These are phyloP conservation scores for Trichoderma sp. DNA, from an alignment of 2,329 filamentous ascomycete genomes.

Conservation along the genomic window DNA sequence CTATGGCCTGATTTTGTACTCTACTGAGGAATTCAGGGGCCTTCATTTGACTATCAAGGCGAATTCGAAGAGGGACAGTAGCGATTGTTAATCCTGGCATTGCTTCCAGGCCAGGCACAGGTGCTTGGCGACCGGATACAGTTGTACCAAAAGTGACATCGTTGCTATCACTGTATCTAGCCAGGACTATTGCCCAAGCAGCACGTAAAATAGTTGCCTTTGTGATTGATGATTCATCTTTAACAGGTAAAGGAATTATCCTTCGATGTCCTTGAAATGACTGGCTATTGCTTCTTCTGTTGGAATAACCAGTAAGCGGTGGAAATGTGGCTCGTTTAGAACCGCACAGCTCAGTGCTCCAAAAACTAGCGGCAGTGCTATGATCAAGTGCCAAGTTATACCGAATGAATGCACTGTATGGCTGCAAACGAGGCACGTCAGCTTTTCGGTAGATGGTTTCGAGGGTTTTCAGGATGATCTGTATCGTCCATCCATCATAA, in stretches of 20 bases:
- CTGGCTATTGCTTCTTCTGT: neutral
- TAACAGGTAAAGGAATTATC: neutral
- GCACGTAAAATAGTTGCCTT: conserved; percentile 27
- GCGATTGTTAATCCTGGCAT: conserved; percentile 26
- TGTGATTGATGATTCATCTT: conserved; percentile 2
- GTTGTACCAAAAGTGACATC: conserved; percentile 31
- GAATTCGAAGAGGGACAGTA: conserved; percentile 27
- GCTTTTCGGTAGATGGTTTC: neutral
- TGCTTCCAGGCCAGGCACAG: conserved; percentile 21
- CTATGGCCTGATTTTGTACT: conserved; percentile 26
- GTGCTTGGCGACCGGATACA: conserved; percentile 28
- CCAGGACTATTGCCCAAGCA: conserved; percentile 31
- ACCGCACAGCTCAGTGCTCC: conserved; percentile 23
- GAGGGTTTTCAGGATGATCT: conserved; percentile 5
- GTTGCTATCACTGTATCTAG: conserved; percentile 18
- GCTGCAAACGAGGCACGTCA: conserved; percentile 30
- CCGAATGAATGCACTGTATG: conserved; percentile 32
- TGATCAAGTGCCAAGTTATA: conserved; percentile 5
- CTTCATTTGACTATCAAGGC: conserved; percentile 1
- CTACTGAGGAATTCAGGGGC: conserved; percentile 19
- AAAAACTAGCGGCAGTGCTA: conserved; percentile 18
- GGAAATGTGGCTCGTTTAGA: conserved; percentile 24
- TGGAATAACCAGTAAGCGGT: neutral
- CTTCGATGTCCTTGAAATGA: neutral
- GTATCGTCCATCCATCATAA: conserved; percentile 16